Percentiles rank a stretch among this genome's conserved stretches.
These are phyloP conservation scores for Leucocoprinus leucothites DNA, from an alignment of 768 basidiomycete species.

Conservation along the genomic window DNA sequence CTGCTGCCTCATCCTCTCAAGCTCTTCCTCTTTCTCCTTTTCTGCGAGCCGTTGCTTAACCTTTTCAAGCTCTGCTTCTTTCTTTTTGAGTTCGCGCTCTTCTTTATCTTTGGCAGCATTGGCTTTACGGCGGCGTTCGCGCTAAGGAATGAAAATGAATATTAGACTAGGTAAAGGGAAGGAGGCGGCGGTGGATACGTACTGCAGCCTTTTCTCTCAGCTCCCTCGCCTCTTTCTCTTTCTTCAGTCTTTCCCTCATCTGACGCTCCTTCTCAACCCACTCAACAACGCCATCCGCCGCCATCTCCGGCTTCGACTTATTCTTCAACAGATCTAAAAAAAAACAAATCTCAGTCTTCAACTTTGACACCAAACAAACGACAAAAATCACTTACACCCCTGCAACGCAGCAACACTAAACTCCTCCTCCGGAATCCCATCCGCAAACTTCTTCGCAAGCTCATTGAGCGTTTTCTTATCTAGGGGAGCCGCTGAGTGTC, in stretches of 20 bases:
- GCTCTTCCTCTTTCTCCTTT: slow-evolving; percentile 48
- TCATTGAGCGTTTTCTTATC: slow-evolving; percentile 58
- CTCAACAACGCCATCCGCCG: slow-evolving; percentile 58
- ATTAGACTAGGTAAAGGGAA: background rate
- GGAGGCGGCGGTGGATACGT: slow-evolving; percentile 27
- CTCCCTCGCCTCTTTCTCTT: slow-evolving; percentile 73
- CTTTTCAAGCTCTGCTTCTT: slow-evolving; percentile 55
- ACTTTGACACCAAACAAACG: slow-evolving; percentile 16
- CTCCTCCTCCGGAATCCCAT: slow-evolving; percentile 78
- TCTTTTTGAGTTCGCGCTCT: slow-evolving; percentile 64
- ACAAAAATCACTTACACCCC: slow-evolving; percentile 64
- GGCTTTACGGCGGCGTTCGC: slow-evolving; percentile 50
- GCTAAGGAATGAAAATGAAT: slow-evolving; percentile 21
- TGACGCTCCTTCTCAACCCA: slow-evolving; percentile 80
- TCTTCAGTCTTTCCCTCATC: slow-evolving; percentile 68
- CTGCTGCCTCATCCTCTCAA: slow-evolving; percentile 37
- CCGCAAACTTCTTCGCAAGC: slow-evolving; percentile 79
- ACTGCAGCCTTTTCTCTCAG: slow-evolving; percentile 66
- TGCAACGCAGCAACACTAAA: slow-evolving; percentile 90
- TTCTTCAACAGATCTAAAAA: slow-evolving; percentile 71
- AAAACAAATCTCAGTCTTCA: background rate
- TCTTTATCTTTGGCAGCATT: slow-evolving; percentile 55
- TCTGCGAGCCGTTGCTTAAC: slow-evolving; percentile 49
- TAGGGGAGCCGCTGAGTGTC: slow-evolving; percentile 64
- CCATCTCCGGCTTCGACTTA: slow-evolving; percentile 78